Conservation (phyloP, 2,329 filamentous ascomycete genomes). For the Fusarium ambrosium region DNA sequence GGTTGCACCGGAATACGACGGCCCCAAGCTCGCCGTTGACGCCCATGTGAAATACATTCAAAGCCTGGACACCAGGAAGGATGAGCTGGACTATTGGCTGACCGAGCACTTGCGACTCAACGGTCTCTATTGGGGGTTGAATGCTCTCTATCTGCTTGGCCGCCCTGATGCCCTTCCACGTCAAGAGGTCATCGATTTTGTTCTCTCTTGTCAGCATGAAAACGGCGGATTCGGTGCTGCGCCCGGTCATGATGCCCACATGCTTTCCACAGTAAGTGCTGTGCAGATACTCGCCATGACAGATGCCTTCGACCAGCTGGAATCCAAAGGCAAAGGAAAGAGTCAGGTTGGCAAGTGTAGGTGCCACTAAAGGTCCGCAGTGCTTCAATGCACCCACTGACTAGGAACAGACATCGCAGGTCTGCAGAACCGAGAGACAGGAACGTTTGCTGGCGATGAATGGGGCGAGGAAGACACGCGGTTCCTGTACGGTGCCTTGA, state of each 20-base stretch:
- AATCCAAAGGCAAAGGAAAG: conserved; percentile 74
- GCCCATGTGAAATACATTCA: conserved; percentile 93
- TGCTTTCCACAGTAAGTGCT: conserved; percentile 95
- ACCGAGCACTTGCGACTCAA: conserved; percentile 97
- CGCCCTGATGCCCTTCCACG: conserved; percentile 86
- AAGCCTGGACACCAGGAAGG: conserved; percentile 89
- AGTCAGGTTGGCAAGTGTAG: conserved; percentile 83
- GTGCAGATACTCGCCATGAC: conserved; percentile 92
- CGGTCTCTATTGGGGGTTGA: conserved; percentile 96
- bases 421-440: conserved; percentile 84
- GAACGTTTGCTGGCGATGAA: conserved; percentile 92
- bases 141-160: conserved; percentile 85
- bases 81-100: conserved; percentile 97
- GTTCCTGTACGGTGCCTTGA: conserved; percentile 92
- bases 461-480: conserved; percentile 98
- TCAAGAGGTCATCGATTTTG: conserved; percentile 86
- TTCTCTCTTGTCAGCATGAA: conserved; percentile 93
- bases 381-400: conserved; percentile 40
- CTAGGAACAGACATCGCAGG: conserved; percentile 75
- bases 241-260: conserved; percentile 93
- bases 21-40: conserved; percentile 63
- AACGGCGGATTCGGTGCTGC: conserved; percentile 94
- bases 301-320: conserved; percentile 87
- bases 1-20: conserved; percentile 49
- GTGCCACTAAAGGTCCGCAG: conserved; percentile 51